phyloP scores from a whole-genome alignment of 345 rosid species.

The Chamaenerion angustifolium region DNA sequence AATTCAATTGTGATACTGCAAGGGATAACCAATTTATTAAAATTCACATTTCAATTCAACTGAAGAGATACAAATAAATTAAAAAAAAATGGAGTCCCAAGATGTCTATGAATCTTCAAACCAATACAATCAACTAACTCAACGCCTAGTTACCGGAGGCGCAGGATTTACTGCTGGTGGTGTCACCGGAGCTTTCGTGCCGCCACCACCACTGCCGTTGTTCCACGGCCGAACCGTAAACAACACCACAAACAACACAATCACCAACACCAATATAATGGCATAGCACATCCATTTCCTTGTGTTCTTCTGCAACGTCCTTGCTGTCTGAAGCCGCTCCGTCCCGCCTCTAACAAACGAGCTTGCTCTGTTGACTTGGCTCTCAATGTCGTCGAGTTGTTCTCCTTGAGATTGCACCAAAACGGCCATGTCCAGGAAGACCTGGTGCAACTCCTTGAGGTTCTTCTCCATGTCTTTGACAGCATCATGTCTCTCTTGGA shows the following conservation, averaged over 20 bases:
- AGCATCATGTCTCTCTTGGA: conserved; percentile 68
- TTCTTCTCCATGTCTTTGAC: conserved; percentile 74
- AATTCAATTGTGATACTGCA: too few relatives aligned
- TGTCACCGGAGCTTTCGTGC: background rate
- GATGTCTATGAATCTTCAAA: conserved; percentile 1
- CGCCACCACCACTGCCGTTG: conserved; percentile 1
- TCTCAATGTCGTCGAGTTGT: conserved; percentile 68
- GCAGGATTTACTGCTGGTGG: conserved; percentile 6
- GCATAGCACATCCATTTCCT: conserved; percentile 61
- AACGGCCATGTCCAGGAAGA: conserved; percentile 81
- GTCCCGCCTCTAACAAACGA: conserved; percentile 53
- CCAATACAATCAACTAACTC: background rate
- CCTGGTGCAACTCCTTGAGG: conserved; percentile 63
- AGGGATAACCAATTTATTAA: too few relatives aligned
- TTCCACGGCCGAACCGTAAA: conserved; percentile 25
- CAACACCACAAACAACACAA: conserved; percentile 21
- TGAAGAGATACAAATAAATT: background rate
- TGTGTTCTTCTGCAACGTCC: conserved; percentile 39
- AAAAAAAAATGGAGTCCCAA: background rate
- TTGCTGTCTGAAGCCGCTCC: conserved; percentile 36
- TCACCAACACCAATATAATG: conserved; percentile 17
- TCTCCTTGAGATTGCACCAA: conserved; percentile 71
- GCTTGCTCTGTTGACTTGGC: conserved; percentile 55
- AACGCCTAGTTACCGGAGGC: conserved; percentile 5
- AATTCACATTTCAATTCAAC: background rate